Evolutionary conservation across 2,329 filamentous ascomycete species (phyloP), one percentile per base, ranked within the genome.

Genomic region (Bipolaris zeicola): DNA sequence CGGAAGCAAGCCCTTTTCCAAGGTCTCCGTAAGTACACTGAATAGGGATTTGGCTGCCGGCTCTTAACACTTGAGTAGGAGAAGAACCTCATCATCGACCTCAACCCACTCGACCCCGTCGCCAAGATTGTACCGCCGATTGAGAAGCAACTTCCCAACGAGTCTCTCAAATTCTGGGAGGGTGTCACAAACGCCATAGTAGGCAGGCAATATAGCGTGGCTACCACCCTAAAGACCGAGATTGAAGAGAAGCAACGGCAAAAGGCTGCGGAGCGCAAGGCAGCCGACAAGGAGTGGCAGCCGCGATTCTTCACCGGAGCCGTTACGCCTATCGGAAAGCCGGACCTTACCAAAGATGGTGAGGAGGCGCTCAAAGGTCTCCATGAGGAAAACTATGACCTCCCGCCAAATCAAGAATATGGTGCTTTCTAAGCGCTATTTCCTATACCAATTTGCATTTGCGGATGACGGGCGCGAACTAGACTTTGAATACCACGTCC

Each of bases 181-280:
- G 86, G 85, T 22, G 94, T 99, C 42, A 98, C 95, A 16, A 83
- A 90, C 50, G 92, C 93, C 34, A 98, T 99, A 70, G 76, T 85
- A 20, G 80, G 87, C 59, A 96, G 93, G 77, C 91, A 96, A 73
- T 99, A 87, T 76, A 85, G 84, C 39, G 87, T 89, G 62, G 95
- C 95, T 6, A 99, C 95, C 20, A 86, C 85, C 18, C 80, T 95
- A 60, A 99, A 99, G 80, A 87, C 92, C 58, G 92, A 96, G 68
- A 85, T 99, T 10, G 95, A 99, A 76, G 95, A 99, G 76, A 83
- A 83, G 41, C 95, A 99, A 79, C 84, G 95, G 31, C 85, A 90
- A 68, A 94, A 91, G 78, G 93, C 91, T 1, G 87, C 91, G 22
- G 87, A 94, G 72, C 84, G 95, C 41, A 89, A 94, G 72, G 83